Base-by-base conservation (phyloP, 768 basidiomycete species). In the Leccinum uliginosum region DNA sequence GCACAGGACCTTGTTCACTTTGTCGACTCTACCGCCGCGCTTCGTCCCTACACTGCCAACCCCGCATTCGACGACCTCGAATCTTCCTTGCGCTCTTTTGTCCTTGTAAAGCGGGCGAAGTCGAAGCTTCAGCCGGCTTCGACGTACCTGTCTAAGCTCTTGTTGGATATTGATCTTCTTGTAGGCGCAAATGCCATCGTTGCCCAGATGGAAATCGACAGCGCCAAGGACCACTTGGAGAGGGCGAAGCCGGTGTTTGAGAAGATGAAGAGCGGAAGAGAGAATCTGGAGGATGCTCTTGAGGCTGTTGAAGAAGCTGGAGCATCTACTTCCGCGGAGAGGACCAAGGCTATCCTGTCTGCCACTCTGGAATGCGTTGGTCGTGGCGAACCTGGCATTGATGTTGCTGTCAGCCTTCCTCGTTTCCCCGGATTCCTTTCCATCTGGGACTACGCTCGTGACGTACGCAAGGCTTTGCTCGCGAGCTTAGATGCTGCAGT, bases 1-100 rank as follows among this genome's bases (percentile, higher is more conserved):
- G 85, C 93, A 0, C 83, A 87, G 46, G 92, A 98, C 70, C 84
- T 99, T 43, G 95, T 99, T 3, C 97, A 99, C 74, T 99, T 98
- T 71, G 97, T 99, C 65, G 97, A 99, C 70, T 96, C 94, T 7
- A 85, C 87, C 14, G 74, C 82, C 0, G 87, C 86, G 19, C 80
- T 87, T 43, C 82, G 84, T 55, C 83, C 83, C n/a, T 83, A 77
- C 69, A 77, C 80, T 19, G 82, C 79, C 56, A 85, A 83, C 60
- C 80, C 81, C 5, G 76, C 91, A 1, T 98, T 98, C 65, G 87
- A 87, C 56, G 85, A 91, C 66, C 86, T 99, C 59, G 95, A 98
- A 71, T 84, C 87, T 10, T 84, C 90, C 0, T 77, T 99, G 34
- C 86, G 96, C 17, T 93, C 92, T 0, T 99, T 99, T 71, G 94